Evolutionary conservation across 371 early-diverging fungal species (phyloP).

Genomic region (Quaeritorhiza haematococci): DNA sequence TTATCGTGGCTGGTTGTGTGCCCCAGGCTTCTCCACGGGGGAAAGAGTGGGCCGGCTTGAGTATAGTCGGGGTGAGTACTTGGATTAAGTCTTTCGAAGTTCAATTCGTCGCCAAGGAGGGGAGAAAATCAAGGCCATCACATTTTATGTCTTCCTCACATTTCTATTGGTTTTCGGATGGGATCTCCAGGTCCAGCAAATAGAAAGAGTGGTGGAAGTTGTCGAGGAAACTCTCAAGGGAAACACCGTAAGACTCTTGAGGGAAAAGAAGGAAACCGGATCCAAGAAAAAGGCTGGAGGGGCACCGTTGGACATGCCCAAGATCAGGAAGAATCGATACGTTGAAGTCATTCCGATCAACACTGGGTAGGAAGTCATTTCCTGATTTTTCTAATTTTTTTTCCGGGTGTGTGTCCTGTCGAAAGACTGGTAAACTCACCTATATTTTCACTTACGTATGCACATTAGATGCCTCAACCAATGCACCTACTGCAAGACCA

Average conservation of each 20-base stretch:
- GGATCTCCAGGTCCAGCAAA: constrained; percentile 38
- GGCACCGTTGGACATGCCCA: constrained; percentile 42
- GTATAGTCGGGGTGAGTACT: constrained; percentile 36
- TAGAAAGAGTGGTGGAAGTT: constrained; percentile 46
- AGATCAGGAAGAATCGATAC: constrained; percentile 41
- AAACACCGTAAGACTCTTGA: constrained; percentile 29
- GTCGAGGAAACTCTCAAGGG: constrained; percentile 52
- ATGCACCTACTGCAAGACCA: constrained; percentile 59
- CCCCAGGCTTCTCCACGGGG: constrained; percentile 26
- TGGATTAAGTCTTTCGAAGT: neutral
- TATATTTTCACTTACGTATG: too few species aligned
- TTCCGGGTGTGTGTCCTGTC: neutral
- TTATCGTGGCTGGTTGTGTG: constrained; percentile 35
- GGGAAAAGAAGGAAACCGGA: constrained; percentile 19
- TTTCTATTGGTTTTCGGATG: neutral
- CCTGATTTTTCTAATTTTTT: neutral
- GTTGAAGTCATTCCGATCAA: constrained; percentile 53
- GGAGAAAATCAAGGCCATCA: neutral
- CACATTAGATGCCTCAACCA: constrained; percentile 49
- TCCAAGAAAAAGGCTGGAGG: constrained; percentile 41
- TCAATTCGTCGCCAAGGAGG: too few species aligned
- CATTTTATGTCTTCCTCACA: neutral
- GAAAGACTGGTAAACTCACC: neutral
- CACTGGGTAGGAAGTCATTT: constrained; percentile 24
- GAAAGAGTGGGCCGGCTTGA: constrained; percentile 29